Base-by-base conservation (phyloP, 257 asterid species). In the Penstemon eatonii region DNA sequence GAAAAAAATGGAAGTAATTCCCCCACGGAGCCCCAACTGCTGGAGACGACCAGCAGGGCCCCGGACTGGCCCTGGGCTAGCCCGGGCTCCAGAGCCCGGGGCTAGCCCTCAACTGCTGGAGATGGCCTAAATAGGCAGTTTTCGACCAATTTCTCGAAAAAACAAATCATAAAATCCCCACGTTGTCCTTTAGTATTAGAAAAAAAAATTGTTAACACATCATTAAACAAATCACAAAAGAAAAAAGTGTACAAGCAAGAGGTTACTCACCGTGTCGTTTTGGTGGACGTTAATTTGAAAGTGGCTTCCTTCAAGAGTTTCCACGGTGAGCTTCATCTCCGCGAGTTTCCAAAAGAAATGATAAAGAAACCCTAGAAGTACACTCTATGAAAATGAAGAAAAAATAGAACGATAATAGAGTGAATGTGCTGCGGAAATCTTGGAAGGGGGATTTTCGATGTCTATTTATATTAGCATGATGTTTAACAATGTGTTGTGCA, bases 241-340 rank as follows among this genome's bases (percentile, higher is more conserved):
- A 61, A 61, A 25, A 11, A 5, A 41, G 15, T 44, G 10, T 8
- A 25, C 7, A 18, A 5, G 19, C 18, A 62, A 42, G 10, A n/a
- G 11, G 76, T 36, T 53, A 80, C 88, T 82, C 58, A 92, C 98
- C 66, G 92, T 82, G 68, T 92, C 95, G 54, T 83, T 80, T 45
- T 90, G 88, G 60, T 84, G 96, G 66, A 92, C 95, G 84, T 72
- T 81, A 61, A 92, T 86, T 69, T 86, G 96, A 52, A 92, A 92
- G 72, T 89, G 95, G 81, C 92, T 89, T 79, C 96, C 96, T 71
- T 92, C 87, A 60, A 92, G 96, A 72, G 98, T 92, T 73, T 92
- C 89, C 71, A 92, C 98, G 67, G 92, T 89, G 78, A 92, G 96
- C 87, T 91, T 89, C 97, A 91, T 91, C 45, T 80, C 85, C 60